Base-by-base conservation (phyloP, 2,329 filamentous ascomycete species). In the Exserohilum turcica region DNA sequence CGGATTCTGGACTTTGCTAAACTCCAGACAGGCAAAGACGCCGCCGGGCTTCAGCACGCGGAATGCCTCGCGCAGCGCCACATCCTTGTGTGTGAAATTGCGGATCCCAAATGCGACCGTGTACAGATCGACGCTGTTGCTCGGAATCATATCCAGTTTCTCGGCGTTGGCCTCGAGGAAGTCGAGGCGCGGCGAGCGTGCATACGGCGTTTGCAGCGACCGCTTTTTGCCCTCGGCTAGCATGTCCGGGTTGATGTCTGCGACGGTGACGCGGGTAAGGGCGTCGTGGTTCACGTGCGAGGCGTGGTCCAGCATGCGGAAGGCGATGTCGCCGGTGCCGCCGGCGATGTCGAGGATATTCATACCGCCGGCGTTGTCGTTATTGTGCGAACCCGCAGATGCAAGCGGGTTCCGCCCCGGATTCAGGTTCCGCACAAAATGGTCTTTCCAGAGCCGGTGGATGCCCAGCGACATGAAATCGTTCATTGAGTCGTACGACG, bases 381-480 rank as follows among this genome's bases (percentile, higher is more conserved):
- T n/a, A n/a, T 7, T 47, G 16, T 1, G 58, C 36, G 2, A 51
- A 50, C 3, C 60, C 4, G 21, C 4, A 24, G 21, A n/a, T n/a
- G n/a, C n/a, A n/a, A 74, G 79, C 48, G 67, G 80, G 63, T 78
- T 78, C 1, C 78, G 83, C 60, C 92, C 92, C 0, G 94, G 93
- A 74, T 97, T 94, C 28, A 99, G 84, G 29, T 87, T 88, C 63
- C 90, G 87, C 39, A 99, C 93, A 75, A 97, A 99, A 78, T 96
- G 87, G 77, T 97, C 93, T 80, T 90, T 99, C 94, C 94, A 99
- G 32, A 99, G 80, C 37, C 94, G 89, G 76, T 99, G 94, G 78
- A 96, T 92, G 49, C 94, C 94, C 42, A 99, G 85, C 6, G 94
- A 97, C 94, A 99, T 99, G 64, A 97, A 84, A 75, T 99, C 94